These are phyloP conservation scores for Ceriops tagal DNA, from an alignment of 345 rosid genomes.

Conservation along the genomic window DNA sequence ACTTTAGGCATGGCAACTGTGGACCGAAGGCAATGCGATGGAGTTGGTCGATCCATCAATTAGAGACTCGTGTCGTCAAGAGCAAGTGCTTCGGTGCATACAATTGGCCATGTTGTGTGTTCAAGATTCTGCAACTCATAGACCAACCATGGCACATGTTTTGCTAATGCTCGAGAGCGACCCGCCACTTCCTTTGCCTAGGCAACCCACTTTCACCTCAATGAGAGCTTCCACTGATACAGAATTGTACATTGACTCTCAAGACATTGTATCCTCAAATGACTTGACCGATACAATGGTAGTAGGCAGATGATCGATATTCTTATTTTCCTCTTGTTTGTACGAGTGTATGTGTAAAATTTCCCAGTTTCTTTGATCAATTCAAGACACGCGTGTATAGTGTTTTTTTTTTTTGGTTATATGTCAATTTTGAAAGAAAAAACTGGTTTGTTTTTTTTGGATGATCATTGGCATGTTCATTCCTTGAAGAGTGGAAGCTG, in stretches of 20 bases:
- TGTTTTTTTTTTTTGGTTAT: too few species aligned
- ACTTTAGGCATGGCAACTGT: conserved; percentile 27
- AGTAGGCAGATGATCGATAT: conserved; percentile 43
- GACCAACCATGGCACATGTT: conserved; percentile 26
- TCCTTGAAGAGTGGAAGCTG: too few species aligned
- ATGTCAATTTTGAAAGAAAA: too few species aligned
- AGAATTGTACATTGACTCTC: conserved; percentile 30
- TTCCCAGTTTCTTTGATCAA: too few species aligned
- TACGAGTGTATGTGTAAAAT: neutral
- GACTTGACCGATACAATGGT: conserved; percentile 50
- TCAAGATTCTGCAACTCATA: conserved; percentile 21
- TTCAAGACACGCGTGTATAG: neutral
- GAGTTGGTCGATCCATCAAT: conserved; percentile 21
- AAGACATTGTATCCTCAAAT: conserved; percentile 48
- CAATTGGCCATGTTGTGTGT: conserved; percentile 27
- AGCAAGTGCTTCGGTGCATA: conserved; percentile 18
- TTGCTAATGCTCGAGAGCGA: conserved; percentile 22
- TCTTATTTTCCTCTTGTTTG: neutral
- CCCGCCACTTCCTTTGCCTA: conserved; percentile 19
- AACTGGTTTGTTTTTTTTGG: too few species aligned
- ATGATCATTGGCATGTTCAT: too few species aligned
- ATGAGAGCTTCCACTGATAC: conserved; percentile 40
- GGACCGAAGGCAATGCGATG: conserved; percentile 21
- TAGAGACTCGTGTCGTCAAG: conserved; percentile 6
- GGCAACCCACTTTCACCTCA: conserved; percentile 40